Evolutionary conservation across 2,329 filamentous ascomycete species (phyloP), one percentile per base, ranked within the genome.

Genomic region (Stagonosporopsis tanaceti): DNA sequence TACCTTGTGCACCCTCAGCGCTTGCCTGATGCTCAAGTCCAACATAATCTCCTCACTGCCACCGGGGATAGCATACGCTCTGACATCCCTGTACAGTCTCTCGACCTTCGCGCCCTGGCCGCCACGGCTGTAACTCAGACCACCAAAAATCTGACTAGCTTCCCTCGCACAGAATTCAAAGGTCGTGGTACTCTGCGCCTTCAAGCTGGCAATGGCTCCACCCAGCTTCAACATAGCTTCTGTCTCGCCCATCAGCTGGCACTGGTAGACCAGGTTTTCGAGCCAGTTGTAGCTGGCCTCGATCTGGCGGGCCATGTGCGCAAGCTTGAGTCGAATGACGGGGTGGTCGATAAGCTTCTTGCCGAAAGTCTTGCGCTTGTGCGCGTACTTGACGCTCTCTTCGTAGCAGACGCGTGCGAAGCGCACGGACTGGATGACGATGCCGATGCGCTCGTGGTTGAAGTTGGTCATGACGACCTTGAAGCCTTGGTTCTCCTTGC

Each of bases 401-500:
- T 98, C 94, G 83, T 92, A 97, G 85, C 93, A 97, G 66, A 98
- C 94, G 66, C 95, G 93, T 40, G 91, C 89, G 86, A 99, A 98
- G 72, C 95, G 93, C 64, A 97, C 78, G 72, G 89, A 96, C 80
- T 99, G 95, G 82, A 98, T 98, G 80, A 98, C 93, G 79, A 99
- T 98, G 62, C 95, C 95, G 69, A 99, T 93, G 62, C 95, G 92
- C 82, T 99, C 95, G 84, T 98, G 95, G 86, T 98, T 98, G 84
- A 97, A 97, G 85, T 97, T 97, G 76, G 92, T 97, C 94, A 98
- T 98, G 84, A 99, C 94, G 75, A 96, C 93, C 81, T 93, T 92
- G 87, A 99, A 99, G 37, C 95, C 95, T 77, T 96, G 90, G 84
- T 99, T 97, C 82, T 96, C 89, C 84, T 97, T 98, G 80, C 95